Evolutionary conservation across 495 filamentous ascomycete genomes (phyloP).

Genomic region (Penicillium salamii): DNA sequence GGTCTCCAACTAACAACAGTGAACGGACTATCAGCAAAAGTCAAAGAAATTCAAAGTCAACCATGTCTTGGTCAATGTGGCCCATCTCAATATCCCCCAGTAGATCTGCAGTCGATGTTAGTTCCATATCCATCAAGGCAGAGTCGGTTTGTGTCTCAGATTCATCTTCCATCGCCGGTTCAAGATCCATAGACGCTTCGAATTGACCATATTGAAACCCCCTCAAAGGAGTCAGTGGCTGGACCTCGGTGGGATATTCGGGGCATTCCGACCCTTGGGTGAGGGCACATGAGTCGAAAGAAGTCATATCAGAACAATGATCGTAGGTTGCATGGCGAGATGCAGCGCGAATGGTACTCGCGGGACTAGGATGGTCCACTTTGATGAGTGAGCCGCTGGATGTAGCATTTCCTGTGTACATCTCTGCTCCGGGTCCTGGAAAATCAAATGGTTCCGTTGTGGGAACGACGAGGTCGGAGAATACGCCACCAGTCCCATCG

Average conservation of each 20-base stretch:
- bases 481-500: slow-evolving; percentile 54
- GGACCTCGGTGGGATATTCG: not conserved
- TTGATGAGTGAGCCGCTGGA: slow-evolving; percentile 24
- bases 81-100: slow-evolving; percentile 7
- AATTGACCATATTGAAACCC: not conserved
- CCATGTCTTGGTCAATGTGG: slow-evolving; percentile 3
- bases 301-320: slow-evolving; percentile 26
- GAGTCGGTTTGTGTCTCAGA: slow-evolving; percentile 1
- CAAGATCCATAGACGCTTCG: not conserved
- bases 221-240: not conserved
- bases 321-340: slow-evolving; percentile 33
- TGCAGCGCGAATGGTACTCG: slow-evolving; percentile 32
- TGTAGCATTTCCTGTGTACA: slow-evolving; percentile 38
- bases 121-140: slow-evolving; percentile 8
- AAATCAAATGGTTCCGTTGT: slow-evolving; percentile 38
- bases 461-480: slow-evolving; percentile 38
- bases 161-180: not conserved
- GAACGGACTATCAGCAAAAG: not conserved
- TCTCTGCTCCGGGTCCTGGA: slow-evolving; percentile 38
- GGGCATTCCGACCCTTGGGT: not conserved
- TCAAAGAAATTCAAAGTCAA: slow-evolving; percentile 12
- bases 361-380: slow-evolving; percentile 24
- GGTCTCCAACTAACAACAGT: too few species aligned
- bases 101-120: slow-evolving; percentile 6
- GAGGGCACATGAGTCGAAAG: slow-evolving; percentile 17